Base-by-base conservation (phyloP, 768 basidiomycete genomes). In the Mycena alexandri region DNA sequence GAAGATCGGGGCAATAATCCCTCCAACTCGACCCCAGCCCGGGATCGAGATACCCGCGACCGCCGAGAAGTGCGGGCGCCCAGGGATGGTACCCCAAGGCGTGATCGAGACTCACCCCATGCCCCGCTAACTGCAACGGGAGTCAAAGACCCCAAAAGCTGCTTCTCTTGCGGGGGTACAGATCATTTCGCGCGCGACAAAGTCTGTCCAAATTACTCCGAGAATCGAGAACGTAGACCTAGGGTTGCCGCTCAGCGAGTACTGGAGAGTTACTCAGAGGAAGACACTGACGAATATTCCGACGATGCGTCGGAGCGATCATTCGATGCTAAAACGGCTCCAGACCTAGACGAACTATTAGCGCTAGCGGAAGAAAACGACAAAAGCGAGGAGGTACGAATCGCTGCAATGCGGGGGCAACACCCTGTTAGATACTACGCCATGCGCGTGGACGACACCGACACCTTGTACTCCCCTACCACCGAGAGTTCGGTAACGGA, bases 301-400 rank as follows among this genome's bases (percentile, higher is more conserved):
- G 7, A 16, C 12, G 16, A 44, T 2, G 22, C 33, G 12, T 10
- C 34, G 21, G 33, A 50, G 16, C 10, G 12, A 5, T 4, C 24
- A 38, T 41, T n/a, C n/a, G n/a, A n/a, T n/a, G n/a, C n/a, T n/a
- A n/a, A n/a, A n/a, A n/a, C 51, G 4, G 10, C 41, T 14, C 51
- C 61, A 2, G 61, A 63, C 34, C 19, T 63, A 43, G 61, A 53
- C 14, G 61, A 62, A 1, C 29, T 62, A 22, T n/a, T 63, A 1
- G 19, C 16, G 0, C 12, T 17, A 4, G 22, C 43, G 1, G 8
- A 21, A 2, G 21, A 46, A 1, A n/a, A n/a, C n/a, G n/a, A n/a
- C n/a, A n/a, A n/a, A n/a, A n/a, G n/a, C n/a, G 61, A 44, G 22
- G 38, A 44, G 1, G 43, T 53, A 8, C 41, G 52, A 1, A 9